These are phyloP conservation scores for Fusarium paranaense DNA, from an alignment of 2,329 filamentous ascomycete genomes.

Conservation along the genomic window DNA sequence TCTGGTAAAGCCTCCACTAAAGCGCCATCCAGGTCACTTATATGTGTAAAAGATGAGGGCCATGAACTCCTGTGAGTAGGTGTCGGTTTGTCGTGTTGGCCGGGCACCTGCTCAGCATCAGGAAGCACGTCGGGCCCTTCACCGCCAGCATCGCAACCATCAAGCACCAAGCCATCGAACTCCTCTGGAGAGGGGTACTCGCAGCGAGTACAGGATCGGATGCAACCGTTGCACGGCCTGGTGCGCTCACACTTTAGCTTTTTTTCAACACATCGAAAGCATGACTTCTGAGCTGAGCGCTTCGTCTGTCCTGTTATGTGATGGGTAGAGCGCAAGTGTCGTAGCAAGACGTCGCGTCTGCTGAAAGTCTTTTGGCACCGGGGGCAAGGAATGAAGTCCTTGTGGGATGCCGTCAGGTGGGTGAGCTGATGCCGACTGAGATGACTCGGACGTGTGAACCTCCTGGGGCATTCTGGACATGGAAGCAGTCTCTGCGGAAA, in stretches of 20 bases:
- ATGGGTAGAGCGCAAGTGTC: not conserved
- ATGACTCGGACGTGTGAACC: not conserved
- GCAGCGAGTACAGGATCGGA: not conserved
- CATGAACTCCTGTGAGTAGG: not conserved
- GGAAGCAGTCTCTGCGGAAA: not conserved
- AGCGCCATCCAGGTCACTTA: not conserved
- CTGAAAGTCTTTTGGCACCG: not conserved
- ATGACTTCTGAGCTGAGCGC: not conserved
- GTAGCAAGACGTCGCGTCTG: not conserved
- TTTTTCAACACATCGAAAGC: not conserved
- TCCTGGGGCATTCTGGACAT: not conserved
- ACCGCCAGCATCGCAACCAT: not conserved
- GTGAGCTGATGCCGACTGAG: not conserved
- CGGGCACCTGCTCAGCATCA: not conserved
- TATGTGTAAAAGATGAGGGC: not conserved
- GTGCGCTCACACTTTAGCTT: not conserved
- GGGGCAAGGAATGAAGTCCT: not conserved
- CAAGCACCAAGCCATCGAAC: not conserved
- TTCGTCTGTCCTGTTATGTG: not conserved
- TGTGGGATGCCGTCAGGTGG: not conserved
- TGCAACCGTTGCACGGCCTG: not conserved
- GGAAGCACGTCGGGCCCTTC: not conserved
- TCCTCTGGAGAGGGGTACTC: not conserved
- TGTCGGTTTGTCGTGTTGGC: not conserved
- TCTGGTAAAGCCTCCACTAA: not conserved